These are phyloP conservation scores for Plectosphaerella sp. DNA, from an alignment of 2,329 filamentous ascomycete species.

Conservation along the genomic window DNA sequence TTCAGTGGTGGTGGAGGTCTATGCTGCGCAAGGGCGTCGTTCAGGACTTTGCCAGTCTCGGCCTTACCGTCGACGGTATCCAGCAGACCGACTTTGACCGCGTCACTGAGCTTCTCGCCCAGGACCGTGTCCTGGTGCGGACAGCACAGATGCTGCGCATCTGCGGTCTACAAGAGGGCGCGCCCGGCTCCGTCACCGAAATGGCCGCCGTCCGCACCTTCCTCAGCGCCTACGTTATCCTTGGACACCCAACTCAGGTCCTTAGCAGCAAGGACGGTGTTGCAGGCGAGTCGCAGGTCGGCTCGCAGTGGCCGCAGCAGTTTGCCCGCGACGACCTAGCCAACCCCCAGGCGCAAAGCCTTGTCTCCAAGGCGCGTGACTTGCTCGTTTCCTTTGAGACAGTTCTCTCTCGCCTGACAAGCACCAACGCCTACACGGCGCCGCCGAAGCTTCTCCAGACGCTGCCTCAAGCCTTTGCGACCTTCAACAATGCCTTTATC, in stretches of 20 bases:
- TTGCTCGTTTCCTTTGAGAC: conserved; percentile 75
- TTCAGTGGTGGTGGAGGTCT: conserved; percentile 68
- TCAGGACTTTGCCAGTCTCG: conserved; percentile 61
- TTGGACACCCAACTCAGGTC: conserved; percentile 74
- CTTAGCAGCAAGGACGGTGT: conserved; percentile 68
- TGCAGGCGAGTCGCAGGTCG: conserved; percentile 53
- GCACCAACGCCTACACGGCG: conserved; percentile 62
- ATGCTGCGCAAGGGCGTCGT: conserved; percentile 54
- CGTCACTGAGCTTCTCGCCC: conserved; percentile 64
- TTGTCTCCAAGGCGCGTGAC: conserved; percentile 74
- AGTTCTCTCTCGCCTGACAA: conserved; percentile 60
- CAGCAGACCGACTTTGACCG: conserved; percentile 68
- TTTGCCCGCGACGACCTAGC: conserved; percentile 48
- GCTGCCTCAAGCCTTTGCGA: conserved; percentile 65
- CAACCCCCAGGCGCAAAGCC: conserved; percentile 62
- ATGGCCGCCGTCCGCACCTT: conserved; percentile 72
- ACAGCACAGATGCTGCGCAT: conserved; percentile 66
- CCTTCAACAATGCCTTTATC: conserved; percentile 75
- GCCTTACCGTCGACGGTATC: conserved; percentile 66
- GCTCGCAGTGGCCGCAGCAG: conserved; percentile 34
- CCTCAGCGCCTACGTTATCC: conserved; percentile 73
- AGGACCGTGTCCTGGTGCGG: conserved; percentile 59
- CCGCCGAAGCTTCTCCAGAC: conserved; percentile 57
- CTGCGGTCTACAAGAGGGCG: conserved; percentile 65
- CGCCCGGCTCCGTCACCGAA: conserved; percentile 57